Evolutionary conservation across 139 green algal genomes (phyloP).

Genomic region (Tetradesmus lagerheimii): DNA sequence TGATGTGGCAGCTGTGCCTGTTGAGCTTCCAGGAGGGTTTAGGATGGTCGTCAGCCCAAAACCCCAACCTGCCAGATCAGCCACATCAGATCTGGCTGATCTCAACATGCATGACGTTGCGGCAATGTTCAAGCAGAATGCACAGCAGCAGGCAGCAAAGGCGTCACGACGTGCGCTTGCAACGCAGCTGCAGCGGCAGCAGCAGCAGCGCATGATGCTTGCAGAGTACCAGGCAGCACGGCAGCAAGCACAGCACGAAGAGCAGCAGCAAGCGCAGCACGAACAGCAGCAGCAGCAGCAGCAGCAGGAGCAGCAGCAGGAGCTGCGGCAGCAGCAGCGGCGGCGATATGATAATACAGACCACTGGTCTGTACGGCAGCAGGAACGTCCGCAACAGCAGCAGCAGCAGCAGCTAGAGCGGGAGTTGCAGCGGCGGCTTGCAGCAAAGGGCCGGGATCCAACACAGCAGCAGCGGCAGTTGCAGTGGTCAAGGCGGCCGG

Average conservation of each 20-base stretch:
- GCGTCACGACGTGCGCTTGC: too few relatives aligned
- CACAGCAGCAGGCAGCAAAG: not conserved
- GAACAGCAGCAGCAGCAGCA: slow-evolving; percentile 12
- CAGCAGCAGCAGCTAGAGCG: not conserved
- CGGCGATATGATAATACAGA: not conserved
- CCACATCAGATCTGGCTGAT: not conserved
- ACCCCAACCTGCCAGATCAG: not conserved
- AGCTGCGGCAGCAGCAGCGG: slow-evolving; percentile 21
- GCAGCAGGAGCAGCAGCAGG: not conserved
- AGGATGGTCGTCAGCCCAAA: not conserved
- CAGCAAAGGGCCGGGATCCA: not conserved
- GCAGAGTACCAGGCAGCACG: not conserved
- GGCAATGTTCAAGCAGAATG: not conserved
- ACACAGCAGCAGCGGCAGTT: not conserved
- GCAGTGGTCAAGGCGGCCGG: too few relatives aligned
- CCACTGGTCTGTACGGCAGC: not conserved
- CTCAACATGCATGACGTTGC: not conserved
- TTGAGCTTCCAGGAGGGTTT: not conserved
- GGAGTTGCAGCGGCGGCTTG: not conserved
- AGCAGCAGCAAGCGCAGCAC: slow-evolving; percentile 34
- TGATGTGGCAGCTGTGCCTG: slow-evolving; percentile 2
- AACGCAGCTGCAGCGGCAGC: not conserved
- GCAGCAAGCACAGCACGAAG: not conserved
- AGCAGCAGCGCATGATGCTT: not conserved
- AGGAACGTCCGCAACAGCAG: not conserved